A percentile compares a stretch with the other conserved stretches of the same genome.
Conservation (phyloP, 177 flowering plant species). For the Telopea speciosissima region DNA sequence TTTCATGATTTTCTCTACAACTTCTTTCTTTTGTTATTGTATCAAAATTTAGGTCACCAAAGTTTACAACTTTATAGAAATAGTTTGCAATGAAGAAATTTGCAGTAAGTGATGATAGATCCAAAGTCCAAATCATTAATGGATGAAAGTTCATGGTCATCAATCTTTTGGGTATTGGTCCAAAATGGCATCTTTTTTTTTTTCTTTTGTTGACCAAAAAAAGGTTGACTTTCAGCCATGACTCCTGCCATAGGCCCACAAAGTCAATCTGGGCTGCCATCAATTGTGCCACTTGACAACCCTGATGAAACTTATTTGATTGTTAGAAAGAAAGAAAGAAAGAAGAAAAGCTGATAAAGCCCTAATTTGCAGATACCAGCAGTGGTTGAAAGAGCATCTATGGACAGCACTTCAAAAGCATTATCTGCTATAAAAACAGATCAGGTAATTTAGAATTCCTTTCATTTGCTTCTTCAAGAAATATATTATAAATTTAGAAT, state of each 20-base stretch:
- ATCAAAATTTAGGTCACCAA: too few relatives aligned
- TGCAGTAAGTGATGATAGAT: background rate
- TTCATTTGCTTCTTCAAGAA: background rate
- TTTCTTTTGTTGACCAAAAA: background rate
- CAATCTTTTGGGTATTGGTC: background rate
- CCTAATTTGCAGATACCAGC: background rate
- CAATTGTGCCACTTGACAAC: background rate
- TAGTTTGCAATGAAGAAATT: too few relatives aligned
- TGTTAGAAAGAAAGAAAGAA: background rate
- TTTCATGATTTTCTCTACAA: background rate
- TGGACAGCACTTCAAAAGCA: conserved; percentile 19
- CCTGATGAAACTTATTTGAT: background rate
- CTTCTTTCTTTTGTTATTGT: too few relatives aligned
- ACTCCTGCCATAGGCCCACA: background rate
- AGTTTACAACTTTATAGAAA: too few relatives aligned
- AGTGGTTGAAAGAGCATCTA: conserved; percentile 15
- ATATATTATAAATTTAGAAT: too few relatives aligned
- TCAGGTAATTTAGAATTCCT: background rate
- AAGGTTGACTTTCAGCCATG: background rate
- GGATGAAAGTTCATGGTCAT: background rate
- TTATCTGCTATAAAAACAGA: conserved; percentile 26
- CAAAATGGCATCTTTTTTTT: background rate
- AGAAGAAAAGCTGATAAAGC: background rate
- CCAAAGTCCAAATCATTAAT: background rate
- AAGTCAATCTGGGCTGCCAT: background rate